phyloP scores from a whole-genome alignment of 1,139 yeast species.

The Taphrina communis region DNA sequence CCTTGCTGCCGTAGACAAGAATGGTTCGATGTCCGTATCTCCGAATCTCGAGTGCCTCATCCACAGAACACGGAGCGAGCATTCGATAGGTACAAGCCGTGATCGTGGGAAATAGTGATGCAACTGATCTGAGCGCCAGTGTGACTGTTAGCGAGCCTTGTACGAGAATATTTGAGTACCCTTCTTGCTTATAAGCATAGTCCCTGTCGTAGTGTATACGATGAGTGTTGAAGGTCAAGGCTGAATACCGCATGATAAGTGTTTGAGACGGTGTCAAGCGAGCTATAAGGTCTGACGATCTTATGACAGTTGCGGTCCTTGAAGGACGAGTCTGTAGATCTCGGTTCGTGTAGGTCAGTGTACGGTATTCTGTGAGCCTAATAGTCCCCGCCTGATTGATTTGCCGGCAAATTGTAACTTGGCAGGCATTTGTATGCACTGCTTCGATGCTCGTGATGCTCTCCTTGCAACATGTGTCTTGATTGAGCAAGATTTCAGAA shows the following conservation, averaged over 20 bases:
- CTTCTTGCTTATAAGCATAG: constrained; percentile 63
- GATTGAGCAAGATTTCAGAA: neutral
- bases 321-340: neutral
- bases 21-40: neutral
- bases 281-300: neutral
- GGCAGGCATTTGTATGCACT: neutral
- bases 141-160: constrained; percentile 84
- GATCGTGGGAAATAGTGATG: neutral
- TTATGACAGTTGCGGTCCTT: neutral
- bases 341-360: constrained; percentile 12
- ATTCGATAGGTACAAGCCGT: constrained; percentile 26
- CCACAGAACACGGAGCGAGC: constrained; percentile 27
- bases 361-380: constrained; percentile 8
- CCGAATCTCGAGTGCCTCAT: constrained; percentile 16
- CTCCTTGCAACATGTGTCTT: constrained; percentile 1
- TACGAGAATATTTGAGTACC: constrained; percentile 65
- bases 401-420: constrained; percentile 6
- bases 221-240: constrained; percentile 80
- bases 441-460: neutral
- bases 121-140: constrained; percentile 54
- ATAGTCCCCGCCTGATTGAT: neutral
- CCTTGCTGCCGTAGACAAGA: neutral
- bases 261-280: constrained; percentile 50
- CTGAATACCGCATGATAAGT: constrained; percentile 66
- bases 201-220: constrained; percentile 71